phyloP scores from a whole-genome alignment of 768 basidiomycete species.

The Pisolithus sp. region DNA sequence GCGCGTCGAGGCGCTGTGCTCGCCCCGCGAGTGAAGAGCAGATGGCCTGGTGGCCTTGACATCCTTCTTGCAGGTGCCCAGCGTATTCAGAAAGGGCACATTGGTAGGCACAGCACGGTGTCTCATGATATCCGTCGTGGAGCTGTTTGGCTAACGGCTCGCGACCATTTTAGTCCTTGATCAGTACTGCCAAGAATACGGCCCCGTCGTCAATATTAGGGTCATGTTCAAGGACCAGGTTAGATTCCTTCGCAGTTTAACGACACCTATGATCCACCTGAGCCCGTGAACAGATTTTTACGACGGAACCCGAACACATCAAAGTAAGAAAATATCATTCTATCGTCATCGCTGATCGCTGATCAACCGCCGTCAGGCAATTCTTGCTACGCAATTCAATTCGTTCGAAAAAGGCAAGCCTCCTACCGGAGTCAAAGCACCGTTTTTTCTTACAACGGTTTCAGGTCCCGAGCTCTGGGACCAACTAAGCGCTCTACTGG shows the following conservation, averaged over 20 bases:
- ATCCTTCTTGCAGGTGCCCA: conserved; percentile 17
- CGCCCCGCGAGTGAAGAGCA: conserved; percentile 29
- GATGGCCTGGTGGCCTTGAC: conserved; percentile 34
- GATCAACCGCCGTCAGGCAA: conserved; percentile 21
- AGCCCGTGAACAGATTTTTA: conserved; percentile 32
- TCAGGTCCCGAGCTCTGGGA: not conserved
- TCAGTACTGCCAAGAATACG: conserved; percentile 19
- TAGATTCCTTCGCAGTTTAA: conserved; percentile 5
- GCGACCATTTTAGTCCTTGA: conserved; percentile 18
- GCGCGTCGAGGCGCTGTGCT: conserved; percentile 8
- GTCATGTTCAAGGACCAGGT: conserved; percentile 36
- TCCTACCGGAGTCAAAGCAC: conserved; percentile 5
- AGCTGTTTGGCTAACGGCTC: not conserved
- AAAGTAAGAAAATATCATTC: conserved; percentile 30
- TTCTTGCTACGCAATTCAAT: conserved; percentile 40
- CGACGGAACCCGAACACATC: conserved; percentile 43
- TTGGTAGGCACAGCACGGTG: conserved; percentile 13
- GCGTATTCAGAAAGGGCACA: conserved; percentile 21
- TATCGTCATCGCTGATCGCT: not conserved
- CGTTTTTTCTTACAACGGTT: conserved; percentile 4
- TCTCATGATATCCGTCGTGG: not conserved
- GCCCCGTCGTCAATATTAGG: conserved; percentile 27
- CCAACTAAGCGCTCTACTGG: conserved; percentile 32
- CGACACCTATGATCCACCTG: not conserved
- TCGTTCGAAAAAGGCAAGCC: conserved; percentile 34